Evolutionary conservation across 352 stramenopile species (phyloP), one percentile per base, ranked within the genome.

Genomic region (Phytophthora syringae): DNA sequence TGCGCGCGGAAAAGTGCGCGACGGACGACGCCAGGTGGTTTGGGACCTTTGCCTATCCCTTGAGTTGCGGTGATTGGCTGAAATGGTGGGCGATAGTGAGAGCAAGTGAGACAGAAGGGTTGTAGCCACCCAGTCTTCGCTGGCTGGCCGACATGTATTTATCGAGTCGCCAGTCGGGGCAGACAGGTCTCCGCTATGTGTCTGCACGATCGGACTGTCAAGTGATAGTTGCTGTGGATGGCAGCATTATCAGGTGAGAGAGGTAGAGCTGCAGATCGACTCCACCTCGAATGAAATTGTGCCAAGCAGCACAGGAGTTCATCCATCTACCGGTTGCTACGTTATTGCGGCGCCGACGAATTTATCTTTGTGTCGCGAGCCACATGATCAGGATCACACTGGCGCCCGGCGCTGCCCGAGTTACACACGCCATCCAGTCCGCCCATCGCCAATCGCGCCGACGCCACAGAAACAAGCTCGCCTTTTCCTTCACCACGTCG

Each of bases 241-340:
- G 43, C 51, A 52, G 61, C 52, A 42, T 44, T 67, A 43, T 67
- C 30, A 60, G 27, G 51, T 54, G 9, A 20, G 21, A 20, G 2
- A 40, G 24, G 27, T 32, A 32, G 5, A 32, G n/a, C 27, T 32
- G 27, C 9, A 5, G 10, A 39, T 37, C 24, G 24, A n/a, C 39
- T 45, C 18, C 18, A 45, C 20, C 39, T 34, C 62, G 62, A 70
- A 70, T 27, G 62, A 65, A 70, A 70, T 70, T 65, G 18, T 5
- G 24, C 57, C 30, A 37, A 16, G 5, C 12, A 13, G 2, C 16
- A n/a, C 36, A 42, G 15, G 13, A 42, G 36, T n/a, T 20, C 15
- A 9, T n/a, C n/a, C n/a, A n/a, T n/a, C 36, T 21, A 20, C 20
- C 24, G 48, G 22, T 9, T n/a, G 24, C 43, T 43, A 24, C 52